These are phyloP conservation scores for Tetrastigma voinierianum DNA, from an alignment of 164 flowering plant genomes.

Conservation along the genomic window DNA sequence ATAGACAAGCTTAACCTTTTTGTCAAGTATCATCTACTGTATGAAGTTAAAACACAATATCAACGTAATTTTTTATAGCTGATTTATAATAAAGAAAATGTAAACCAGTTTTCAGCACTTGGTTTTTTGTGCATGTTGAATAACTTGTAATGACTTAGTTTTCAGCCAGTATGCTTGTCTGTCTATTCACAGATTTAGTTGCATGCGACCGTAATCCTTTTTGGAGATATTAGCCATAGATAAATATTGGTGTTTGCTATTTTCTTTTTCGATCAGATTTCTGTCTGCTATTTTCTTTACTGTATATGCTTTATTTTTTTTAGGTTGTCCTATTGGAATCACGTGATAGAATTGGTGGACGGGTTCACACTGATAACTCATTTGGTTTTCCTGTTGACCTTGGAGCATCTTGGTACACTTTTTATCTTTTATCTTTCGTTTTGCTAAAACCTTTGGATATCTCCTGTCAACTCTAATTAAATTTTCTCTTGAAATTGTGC, in stretches of 20 bases:
- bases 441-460: background rate
- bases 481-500: background rate
- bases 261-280: background rate
- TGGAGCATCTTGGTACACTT: slow-evolving; percentile 85
- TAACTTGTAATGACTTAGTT: background rate
- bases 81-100: no score
- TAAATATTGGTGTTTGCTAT: background rate
- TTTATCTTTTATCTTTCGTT: background rate
- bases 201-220: background rate
- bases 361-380: slow-evolving; percentile 73
- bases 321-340: slow-evolving; percentile 87
- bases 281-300: background rate
- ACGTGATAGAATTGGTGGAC: slow-evolving; percentile 83
- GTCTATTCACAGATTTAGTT: background rate
- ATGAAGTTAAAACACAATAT: no score
- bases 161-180: background rate
- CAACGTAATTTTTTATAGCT: no score
- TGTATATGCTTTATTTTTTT: background rate
- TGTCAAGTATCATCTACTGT: no score
- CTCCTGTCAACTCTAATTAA: background rate
- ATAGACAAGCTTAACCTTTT: no score
- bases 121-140: no score
- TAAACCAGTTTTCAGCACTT: no score
- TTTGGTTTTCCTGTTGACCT: slow-evolving; percentile 94
- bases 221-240: background rate